Conservation (phyloP, 192 early-diverging fungal species). For the Mortierella antarctica region DNA sequence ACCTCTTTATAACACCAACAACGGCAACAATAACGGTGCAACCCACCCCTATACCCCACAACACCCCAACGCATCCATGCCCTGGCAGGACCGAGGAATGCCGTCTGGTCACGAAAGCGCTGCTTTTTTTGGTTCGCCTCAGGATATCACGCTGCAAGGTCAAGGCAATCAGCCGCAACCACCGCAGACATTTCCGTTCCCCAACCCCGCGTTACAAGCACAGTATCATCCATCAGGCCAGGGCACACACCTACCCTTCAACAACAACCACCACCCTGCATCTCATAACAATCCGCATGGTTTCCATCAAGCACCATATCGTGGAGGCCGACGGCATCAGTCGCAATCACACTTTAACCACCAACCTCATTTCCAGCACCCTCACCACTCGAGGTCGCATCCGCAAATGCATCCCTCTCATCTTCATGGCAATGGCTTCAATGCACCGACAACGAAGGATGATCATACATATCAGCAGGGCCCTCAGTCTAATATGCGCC, state of each 20-base stretch:
- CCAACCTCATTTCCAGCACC: conserved; percentile 32
- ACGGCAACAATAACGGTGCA: conserved; percentile 16
- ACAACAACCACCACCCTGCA: conserved; percentile 8
- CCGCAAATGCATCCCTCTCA: conserved; percentile 26
- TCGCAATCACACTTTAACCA: conserved; percentile 11
- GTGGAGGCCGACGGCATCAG: conserved; percentile 29
- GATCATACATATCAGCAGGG: conserved; percentile 36
- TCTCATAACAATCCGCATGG: conserved; percentile 12
- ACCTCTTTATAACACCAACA: conserved; percentile 3
- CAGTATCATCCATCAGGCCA: conserved; percentile 16
- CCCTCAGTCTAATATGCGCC: conserved; percentile 11
- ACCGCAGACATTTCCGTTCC: neutral
- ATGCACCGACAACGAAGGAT: conserved; percentile 19
- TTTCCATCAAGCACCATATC: conserved; percentile 14
- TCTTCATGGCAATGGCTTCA: conserved; percentile 21
- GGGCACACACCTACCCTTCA: conserved; percentile 7
- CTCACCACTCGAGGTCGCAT: conserved; percentile 33
- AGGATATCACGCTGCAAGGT: conserved; percentile 1
- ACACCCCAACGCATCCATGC: conserved; percentile 5
- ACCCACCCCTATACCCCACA: conserved; percentile 33
- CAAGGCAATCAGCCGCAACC: conserved; percentile 3
- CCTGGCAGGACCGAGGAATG: conserved; percentile 31
- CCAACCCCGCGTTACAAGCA: no score
- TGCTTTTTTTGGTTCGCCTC: conserved; percentile 4
- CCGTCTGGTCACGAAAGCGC: conserved; percentile 26